Conservation (phyloP, 305 asterid genomes). For the Fraxinus paxiana region DNA sequence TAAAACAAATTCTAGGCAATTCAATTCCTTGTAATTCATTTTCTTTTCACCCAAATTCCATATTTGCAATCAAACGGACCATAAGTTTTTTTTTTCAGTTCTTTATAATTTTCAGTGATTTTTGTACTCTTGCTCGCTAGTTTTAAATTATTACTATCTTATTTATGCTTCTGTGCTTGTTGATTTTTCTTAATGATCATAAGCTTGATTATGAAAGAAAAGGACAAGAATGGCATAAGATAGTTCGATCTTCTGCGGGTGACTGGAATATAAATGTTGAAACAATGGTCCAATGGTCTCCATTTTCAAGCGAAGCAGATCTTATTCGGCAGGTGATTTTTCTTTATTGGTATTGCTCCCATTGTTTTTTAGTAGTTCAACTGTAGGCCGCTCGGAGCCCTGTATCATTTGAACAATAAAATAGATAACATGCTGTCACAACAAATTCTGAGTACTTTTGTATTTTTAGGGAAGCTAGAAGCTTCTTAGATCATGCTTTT, state of each 20-base stretch:
- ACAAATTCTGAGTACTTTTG: neutral
- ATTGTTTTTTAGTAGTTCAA: neutral
- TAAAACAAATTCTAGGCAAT: too few species aligned
- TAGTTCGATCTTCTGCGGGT: conserved; percentile 49
- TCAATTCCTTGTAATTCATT: too few species aligned
- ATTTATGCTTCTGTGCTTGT: conserved; percentile 17
- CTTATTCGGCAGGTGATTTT: conserved; percentile 70
- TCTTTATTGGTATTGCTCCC: conserved; percentile 8
- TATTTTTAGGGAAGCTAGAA: neutral
- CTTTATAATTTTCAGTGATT: neutral
- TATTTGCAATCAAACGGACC: too few species aligned
- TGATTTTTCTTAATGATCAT: conserved; percentile 27
- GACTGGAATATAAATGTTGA: conserved; percentile 77
- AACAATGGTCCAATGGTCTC: conserved; percentile 82
- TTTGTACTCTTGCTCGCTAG: conserved; percentile 14
- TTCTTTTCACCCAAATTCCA: too few species aligned
- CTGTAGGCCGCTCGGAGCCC: neutral
- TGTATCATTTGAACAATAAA: neutral
- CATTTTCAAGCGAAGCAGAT: conserved; percentile 75
- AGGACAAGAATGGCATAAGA: conserved; percentile 50
- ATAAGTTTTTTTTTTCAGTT: neutral
- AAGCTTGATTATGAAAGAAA: conserved; percentile 83
- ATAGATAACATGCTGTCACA: neutral
- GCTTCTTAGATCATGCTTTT: neutral
- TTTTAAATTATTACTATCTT: conserved; percentile 9